Percentiles rank a stretch among this genome's conserved stretches.
Evolutionary conservation across 176 grass and related monocot species (phyloP).

Genomic region (Oryza meyeriana): DNA sequence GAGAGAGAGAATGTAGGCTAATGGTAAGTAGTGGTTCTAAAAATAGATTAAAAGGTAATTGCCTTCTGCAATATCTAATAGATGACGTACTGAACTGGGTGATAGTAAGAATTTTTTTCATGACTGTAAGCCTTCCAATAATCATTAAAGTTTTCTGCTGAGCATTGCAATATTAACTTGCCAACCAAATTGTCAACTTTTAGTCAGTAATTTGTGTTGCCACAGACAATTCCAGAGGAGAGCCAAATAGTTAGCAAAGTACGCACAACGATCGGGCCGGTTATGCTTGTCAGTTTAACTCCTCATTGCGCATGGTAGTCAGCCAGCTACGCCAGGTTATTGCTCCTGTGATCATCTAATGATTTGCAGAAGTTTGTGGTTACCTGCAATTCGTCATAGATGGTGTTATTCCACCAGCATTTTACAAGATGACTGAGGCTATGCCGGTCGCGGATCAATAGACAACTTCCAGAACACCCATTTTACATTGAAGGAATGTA

Average conservation of each 20-base stretch:
- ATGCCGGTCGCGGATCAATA: too few relatives aligned
- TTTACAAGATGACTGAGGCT: too few relatives aligned
- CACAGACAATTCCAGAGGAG: neutral
- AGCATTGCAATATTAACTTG: neutral
- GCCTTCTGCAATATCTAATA: neutral
- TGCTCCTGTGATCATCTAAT: neutral
- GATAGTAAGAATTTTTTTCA: constrained; percentile 15
- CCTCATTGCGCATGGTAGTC: too few relatives aligned
- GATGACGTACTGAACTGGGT: neutral
- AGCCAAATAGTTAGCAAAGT: neutral
- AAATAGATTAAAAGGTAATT: neutral
- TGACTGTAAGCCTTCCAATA: constrained; percentile 1
- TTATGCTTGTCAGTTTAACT: too few relatives aligned
- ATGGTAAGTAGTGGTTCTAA: neutral
- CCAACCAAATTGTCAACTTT: constrained; percentile 1
- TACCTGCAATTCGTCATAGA: neutral
- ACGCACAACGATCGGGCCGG: neutral
- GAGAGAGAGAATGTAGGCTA: too few relatives aligned
- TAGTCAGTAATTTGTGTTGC: neutral
- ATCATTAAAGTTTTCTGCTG: constrained; percentile 2
- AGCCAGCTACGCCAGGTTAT: too few relatives aligned
- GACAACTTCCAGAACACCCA: too few relatives aligned
- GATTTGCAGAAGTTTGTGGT: neutral
- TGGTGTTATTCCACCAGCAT: neutral
- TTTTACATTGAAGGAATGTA: too few relatives aligned